phyloP scores from a whole-genome alignment of 495 filamentous ascomycete genomes.

The Penicillium cinerascens region DNA sequence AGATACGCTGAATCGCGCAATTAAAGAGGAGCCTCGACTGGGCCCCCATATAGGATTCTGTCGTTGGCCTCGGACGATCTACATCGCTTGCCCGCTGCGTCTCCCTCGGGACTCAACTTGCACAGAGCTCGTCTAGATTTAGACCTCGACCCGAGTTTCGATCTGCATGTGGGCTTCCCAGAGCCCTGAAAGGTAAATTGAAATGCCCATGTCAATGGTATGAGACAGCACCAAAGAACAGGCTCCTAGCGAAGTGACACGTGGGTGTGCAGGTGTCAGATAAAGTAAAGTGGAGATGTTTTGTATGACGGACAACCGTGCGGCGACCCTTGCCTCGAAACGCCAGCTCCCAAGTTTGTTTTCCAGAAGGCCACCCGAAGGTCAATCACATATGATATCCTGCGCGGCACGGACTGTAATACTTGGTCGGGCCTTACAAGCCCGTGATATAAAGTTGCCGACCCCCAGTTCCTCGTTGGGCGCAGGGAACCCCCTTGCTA shows the following conservation, averaged over 20 bases:
- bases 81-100: background rate
- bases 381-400: background rate
- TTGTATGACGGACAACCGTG: background rate
- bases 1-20: background rate
- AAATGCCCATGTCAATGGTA: no score
- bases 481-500: conserved; percentile 1
- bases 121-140: background rate
- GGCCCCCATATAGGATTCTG: background rate
- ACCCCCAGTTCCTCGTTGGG: no score
- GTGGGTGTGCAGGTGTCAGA: conserved; percentile 1
- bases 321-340: background rate
- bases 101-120: background rate
- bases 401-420: background rate
- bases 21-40: background rate
- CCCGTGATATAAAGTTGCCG: conserved; percentile 1
- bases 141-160: background rate
- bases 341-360: background rate
- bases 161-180: background rate
- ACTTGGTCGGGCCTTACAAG: no score
- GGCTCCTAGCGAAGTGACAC: conserved; percentile 4
- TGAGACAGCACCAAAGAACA: background rate
- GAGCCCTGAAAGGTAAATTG: no score
- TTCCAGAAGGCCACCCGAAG: background rate
- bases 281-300: conserved; percentile 6
- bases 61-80: background rate